Base-by-base conservation (phyloP, 805 yeast species). In the Metschnikowia proteae region DNA sequence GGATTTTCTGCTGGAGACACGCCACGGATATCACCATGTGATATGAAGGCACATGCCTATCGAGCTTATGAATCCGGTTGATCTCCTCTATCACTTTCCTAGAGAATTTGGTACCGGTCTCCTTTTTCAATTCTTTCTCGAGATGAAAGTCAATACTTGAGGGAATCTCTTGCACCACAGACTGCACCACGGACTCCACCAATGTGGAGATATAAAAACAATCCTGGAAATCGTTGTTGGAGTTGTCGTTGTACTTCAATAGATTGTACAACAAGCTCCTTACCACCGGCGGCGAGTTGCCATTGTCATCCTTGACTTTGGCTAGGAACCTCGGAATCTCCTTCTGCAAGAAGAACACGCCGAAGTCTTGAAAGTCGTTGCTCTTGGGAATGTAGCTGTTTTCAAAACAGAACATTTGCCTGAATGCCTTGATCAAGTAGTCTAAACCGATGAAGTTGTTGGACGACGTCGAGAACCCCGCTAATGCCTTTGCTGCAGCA, bases 401-500 rank as follows among this genome's bases (percentile, higher is more conserved):
- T 10, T 80, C 80, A 61, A 86, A 90, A 64, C 98, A 94, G 62
- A 75, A 92, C 38, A 88, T 61, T 22, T 71, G 67, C 53, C 81
- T 84, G 63, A 81, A 89, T 0, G 89, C 86, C 58, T 78, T 80
- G 36, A 88, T 65, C 45, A 94, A 71, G 61, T 88, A 92, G 37
- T 73, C 74, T 57, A 86, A 73, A 0, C 98, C 98, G 28, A 86
- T 70, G 63, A 78, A 87, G n/a, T 76, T 75, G 36, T 80, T 74
- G 9, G 78, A 80, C 32, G 78, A 78, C 25, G 70, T 79, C 0
- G 96, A 84, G 45, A 82, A 74, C n/a, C 67, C 75, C 0, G 91
- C 84, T 38, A 94, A 71, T 0, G 94, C 94, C 40, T 70, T 65
- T 0, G 96, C 95, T 1, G 99, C 97, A 48, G 88, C 95, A 13